Conservation (phyloP, 495 filamentous ascomycete species). For the Daldinia loculata region DNA sequence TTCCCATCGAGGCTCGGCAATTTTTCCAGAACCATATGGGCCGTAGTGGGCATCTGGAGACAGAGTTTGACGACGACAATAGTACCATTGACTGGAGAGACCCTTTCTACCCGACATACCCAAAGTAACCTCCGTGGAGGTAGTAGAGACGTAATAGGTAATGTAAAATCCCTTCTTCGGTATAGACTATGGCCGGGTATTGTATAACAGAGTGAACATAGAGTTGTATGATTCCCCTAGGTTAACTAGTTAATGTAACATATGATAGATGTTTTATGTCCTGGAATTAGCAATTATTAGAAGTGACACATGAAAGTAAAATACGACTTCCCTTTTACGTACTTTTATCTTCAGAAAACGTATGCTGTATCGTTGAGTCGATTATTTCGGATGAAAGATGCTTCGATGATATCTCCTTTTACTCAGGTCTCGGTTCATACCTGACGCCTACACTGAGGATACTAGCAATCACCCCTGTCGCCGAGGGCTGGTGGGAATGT, state of each 20-base stretch:
- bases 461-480: neutral
- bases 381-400: no score
- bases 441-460: neutral
- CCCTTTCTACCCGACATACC: conserved; percentile 10
- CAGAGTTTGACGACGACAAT: neutral
- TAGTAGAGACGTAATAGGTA: neutral
- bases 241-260: neutral
- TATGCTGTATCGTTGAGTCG: no score
- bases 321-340: no score
- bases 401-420: no score
- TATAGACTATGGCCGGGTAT: neutral
- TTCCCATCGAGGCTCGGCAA: neutral
- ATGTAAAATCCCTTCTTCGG: neutral
- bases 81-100: conserved; percentile 8
- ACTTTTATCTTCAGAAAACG: no score
- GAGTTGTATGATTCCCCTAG: neutral
- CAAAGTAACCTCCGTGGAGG: neutral
- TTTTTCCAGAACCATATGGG: neutral
- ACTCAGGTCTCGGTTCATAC: no score
- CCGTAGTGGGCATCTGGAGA: neutral
- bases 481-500: conserved; percentile 1
- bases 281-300: neutral
- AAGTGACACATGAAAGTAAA: no score
- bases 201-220: neutral
- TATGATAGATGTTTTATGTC: neutral